A percentile compares a stretch with the other conserved stretches of the same genome.
Conservation (phyloP, 176 grass and related monocot genomes). For the barley (Hordeum vulgare) region DNA sequence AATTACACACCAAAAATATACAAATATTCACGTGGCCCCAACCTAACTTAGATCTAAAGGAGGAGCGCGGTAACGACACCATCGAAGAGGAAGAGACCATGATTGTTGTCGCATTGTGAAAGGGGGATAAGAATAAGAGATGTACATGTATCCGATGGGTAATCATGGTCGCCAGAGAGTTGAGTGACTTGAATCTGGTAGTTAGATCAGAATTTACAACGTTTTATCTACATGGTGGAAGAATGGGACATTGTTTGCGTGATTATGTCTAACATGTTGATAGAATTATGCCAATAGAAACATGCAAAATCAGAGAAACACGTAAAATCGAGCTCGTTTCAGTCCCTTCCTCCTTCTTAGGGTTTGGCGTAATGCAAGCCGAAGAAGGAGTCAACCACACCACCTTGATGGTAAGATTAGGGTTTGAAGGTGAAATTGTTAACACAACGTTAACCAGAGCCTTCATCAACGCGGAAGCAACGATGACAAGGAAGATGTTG, state of each 20-base stretch:
- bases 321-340: too few relatives aligned
- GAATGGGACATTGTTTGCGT: not conserved
- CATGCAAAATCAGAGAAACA: too few relatives aligned
- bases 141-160: not conserved
- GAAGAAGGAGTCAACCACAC: too few relatives aligned
- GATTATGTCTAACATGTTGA: not conserved
- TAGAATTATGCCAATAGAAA: too few relatives aligned
- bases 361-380: too few relatives aligned
- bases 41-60: too few relatives aligned
- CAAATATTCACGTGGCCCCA: too few relatives aligned
- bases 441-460: not conserved
- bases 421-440: not conserved
- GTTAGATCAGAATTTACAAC: not conserved
- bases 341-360: too few relatives aligned
- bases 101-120: not conserved
- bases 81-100: too few relatives aligned
- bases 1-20: too few relatives aligned
- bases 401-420: not conserved
- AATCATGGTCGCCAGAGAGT: not conserved
- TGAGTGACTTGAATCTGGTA: not conserved
- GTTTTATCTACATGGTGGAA: not conserved
- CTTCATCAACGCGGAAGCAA: not conserved
- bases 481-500: not conserved
- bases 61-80: too few relatives aligned
- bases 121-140: not conserved